Conservation (phyloP, 768 basidiomycete genomes). For the Naganishia vishniacii region DNA sequence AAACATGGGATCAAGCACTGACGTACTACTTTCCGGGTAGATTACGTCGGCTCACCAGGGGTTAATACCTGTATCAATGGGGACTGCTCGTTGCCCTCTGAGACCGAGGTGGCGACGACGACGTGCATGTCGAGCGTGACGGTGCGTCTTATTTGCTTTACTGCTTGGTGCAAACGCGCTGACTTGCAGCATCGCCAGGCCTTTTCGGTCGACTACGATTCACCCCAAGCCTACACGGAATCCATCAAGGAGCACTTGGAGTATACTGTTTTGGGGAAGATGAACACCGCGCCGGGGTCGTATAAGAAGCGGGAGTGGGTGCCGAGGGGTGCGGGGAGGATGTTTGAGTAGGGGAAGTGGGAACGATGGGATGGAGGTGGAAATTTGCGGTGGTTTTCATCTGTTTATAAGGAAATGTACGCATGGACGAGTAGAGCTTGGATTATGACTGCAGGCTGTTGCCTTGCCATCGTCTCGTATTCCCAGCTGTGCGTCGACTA, state of each 20-base stretch:
- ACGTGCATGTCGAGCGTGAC: constrained; percentile 20
- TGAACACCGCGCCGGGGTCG: constrained; percentile 18
- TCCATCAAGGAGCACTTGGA: constrained; percentile 25
- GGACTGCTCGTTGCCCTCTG: constrained; percentile 14
- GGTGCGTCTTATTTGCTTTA: too few species aligned
- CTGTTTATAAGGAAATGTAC: too few species aligned
- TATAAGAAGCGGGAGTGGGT: constrained; percentile 24
- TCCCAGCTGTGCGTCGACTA: too few species aligned
- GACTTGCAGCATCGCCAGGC: too few species aligned
- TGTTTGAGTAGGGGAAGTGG: constrained; percentile 1
- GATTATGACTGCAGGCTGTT: too few species aligned
- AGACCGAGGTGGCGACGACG: constrained; percentile 18
- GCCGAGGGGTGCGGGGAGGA: constrained; percentile 17
- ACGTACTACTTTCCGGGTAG: background rate
- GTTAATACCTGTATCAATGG: constrained; percentile 22
- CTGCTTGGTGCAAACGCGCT: too few species aligned
- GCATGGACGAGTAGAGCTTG: too few species aligned
- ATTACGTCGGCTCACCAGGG: constrained; percentile 3
- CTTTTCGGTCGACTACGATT: constrained; percentile 24
- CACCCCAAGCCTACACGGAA: constrained; percentile 19
- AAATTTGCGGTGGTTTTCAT: too few species aligned
- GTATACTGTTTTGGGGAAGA: constrained; percentile 25
- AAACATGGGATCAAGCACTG: background rate
- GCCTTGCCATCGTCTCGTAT: too few species aligned
- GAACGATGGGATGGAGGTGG: background rate